These are phyloP conservation scores for Fragilariopsis cylindrus DNA, from an alignment of 108 stramenopile genomes.

Conservation along the genomic window DNA sequence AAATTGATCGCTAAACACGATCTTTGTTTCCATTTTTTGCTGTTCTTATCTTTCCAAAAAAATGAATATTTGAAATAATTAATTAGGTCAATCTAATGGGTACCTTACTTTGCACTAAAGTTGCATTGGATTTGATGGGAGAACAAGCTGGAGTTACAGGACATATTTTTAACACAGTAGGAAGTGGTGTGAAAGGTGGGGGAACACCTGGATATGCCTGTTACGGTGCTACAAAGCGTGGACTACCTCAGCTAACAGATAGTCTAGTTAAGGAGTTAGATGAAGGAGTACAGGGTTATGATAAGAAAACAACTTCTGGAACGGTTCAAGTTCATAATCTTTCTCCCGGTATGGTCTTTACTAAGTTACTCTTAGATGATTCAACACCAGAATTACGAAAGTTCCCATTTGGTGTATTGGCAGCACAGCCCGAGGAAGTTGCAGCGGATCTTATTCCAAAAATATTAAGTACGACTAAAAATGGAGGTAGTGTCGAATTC, in stretches of 20 bases:
- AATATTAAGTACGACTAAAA: conserved; percentile 60
- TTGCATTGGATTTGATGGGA: conserved; percentile 87
- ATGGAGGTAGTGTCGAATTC: conserved; percentile 86
- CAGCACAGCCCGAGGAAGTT: conserved; percentile 91
- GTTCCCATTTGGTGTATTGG: conserved; percentile 91
- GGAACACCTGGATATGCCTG: conserved; percentile 93
- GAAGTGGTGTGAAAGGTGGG: conserved; percentile 89
- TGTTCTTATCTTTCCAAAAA: too few relatives aligned
- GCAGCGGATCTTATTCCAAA: conserved; percentile 91
- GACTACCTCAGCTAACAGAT: conserved; percentile 86
- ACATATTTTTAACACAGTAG: conserved; percentile 92
- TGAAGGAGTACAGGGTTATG: conserved; percentile 89
- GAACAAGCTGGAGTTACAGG: conserved; percentile 78
- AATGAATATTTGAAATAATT: neutral
- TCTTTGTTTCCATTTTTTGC: too few relatives aligned
- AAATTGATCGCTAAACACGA: too few relatives aligned
- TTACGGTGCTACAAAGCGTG: conserved; percentile 92
- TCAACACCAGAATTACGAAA: conserved; percentile 91
- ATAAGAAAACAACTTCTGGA: conserved; percentile 71
- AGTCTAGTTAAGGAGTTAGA: conserved; percentile 85
- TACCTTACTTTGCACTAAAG: conserved; percentile 82
- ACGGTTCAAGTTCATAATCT: conserved; percentile 83
- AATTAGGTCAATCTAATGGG: conserved; percentile 73
- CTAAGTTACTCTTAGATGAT: conserved; percentile 86
- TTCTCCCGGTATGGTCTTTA: conserved; percentile 93